phyloP scores from a whole-genome alignment of 2,329 filamentous ascomycete genomes.

The Emmonsia crescens region DNA sequence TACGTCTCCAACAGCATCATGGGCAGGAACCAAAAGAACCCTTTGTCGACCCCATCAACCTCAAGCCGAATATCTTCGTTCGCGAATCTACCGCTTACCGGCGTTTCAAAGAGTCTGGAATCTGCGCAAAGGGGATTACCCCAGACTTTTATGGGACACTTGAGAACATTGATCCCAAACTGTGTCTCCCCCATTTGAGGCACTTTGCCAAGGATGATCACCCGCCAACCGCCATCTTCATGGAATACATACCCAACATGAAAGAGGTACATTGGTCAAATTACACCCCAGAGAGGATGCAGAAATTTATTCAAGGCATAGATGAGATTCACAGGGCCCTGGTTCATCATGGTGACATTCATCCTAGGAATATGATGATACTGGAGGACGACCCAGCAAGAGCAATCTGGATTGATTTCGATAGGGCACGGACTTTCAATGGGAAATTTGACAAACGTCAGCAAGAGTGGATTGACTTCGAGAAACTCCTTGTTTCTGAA shows the following conservation, averaged over 20 bases:
- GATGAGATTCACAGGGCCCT: slow-evolving; percentile 14
- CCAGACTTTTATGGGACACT: slow-evolving; percentile 5
- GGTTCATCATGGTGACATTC: slow-evolving; percentile 16
- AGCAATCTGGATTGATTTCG: slow-evolving; percentile 18
- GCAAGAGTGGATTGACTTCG: background rate
- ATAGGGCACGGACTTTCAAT: slow-evolving; percentile 13
- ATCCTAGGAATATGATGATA: slow-evolving; percentile 18
- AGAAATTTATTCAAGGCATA: slow-evolving; percentile 13
- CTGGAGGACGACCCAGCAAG: slow-evolving; percentile 8
- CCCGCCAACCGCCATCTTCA: slow-evolving; percentile 14
- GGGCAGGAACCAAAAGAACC: background rate
- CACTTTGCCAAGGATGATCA: slow-evolving; percentile 9
- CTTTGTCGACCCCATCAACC: background rate
- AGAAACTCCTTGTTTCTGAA: background rate
- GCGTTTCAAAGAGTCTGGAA: background rate
- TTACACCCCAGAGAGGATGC: slow-evolving; percentile 13
- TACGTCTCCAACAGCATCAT: slow-evolving; percentile 5
- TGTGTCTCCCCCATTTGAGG: background rate
- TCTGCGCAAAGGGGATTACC: slow-evolving; percentile 2
- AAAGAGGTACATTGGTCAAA: slow-evolving; percentile 16
- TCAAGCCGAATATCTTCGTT: slow-evolving; percentile 1
- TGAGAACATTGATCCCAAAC: slow-evolving; percentile 4
- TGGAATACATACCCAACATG: slow-evolving; percentile 17
- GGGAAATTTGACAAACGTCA: background rate
- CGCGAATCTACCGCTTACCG: slow-evolving; percentile 5